These are phyloP conservation scores for Strobilomyces confusus DNA, from an alignment of 768 basidiomycete genomes.

Conservation along the genomic window DNA sequence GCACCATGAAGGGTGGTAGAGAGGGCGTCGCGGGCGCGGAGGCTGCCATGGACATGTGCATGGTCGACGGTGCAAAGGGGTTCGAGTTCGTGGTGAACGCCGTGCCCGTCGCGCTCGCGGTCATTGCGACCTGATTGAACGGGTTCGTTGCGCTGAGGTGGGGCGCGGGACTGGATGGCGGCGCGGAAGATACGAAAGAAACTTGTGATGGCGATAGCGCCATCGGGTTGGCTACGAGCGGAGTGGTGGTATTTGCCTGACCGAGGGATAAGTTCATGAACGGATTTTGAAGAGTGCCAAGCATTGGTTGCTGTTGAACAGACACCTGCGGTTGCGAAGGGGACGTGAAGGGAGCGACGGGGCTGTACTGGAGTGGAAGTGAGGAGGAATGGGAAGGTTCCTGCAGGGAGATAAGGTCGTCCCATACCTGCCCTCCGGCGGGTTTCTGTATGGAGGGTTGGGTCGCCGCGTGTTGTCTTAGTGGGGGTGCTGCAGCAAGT, in stretches of 20 bases:
- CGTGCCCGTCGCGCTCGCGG: background rate
- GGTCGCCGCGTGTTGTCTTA: background rate
- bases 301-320: constrained; percentile 5
- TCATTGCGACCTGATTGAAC: constrained; percentile 11
- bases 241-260: background rate
- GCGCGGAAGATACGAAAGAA: constrained; percentile 4
- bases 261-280: constrained; percentile 19
- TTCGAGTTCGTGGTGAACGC: constrained; percentile 6
- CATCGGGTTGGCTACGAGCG: constrained; percentile 4
- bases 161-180: constrained; percentile 13
- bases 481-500: constrained; percentile 2
- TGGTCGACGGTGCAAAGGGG: constrained; percentile 13
- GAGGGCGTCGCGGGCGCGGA: constrained; percentile 10
- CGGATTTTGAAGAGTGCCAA: constrained; percentile 10
- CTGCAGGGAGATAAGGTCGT: constrained; percentile 51
- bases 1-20: constrained; percentile 5
- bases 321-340: constrained; percentile 14
- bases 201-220: constrained; percentile 3
- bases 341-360: background rate
- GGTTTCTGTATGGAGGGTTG: constrained; percentile 18
- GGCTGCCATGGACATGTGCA: background rate
- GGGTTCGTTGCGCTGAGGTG: constrained; percentile 16
- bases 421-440: constrained; percentile 50
- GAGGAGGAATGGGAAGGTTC: constrained; percentile 34
- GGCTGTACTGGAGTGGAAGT: constrained; percentile 43